Percentiles rank a stretch among this genome's conserved stretches.
Conservation (phyloP, 768 basidiomycete genomes). For the Dentipellis sp. region DNA sequence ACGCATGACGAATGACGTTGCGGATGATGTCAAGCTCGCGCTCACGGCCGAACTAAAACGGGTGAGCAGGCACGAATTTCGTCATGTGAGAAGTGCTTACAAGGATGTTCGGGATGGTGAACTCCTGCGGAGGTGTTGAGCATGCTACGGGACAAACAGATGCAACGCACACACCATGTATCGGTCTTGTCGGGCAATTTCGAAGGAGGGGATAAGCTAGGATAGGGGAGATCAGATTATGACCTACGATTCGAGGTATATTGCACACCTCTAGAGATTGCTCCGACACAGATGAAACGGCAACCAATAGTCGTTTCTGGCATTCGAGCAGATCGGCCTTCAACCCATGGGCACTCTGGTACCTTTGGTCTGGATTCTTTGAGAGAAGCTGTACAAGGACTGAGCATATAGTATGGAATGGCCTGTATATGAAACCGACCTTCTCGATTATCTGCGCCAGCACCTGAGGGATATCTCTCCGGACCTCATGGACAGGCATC, state of each 20-base stretch:
- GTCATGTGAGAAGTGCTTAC: constrained; percentile 25
- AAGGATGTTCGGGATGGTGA: constrained; percentile 58
- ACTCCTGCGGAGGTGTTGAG: constrained; percentile 37
- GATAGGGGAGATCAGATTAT: constrained; percentile 5
- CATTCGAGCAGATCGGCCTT: constrained; percentile 61
- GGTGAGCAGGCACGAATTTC: background rate
- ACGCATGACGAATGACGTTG: constrained; percentile 42
- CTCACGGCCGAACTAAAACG: constrained; percentile 53
- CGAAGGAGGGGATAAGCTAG: constrained; percentile 61
- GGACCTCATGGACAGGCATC: constrained; percentile 68
- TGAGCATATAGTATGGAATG: background rate
- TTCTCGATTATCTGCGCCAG: constrained; percentile 64
- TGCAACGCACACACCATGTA: constrained; percentile 39
- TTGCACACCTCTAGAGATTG: constrained; percentile 43
- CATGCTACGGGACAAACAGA: background rate
- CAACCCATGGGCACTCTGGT: constrained; percentile 64
- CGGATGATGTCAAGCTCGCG: constrained; percentile 61
- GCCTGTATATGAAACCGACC: constrained; percentile 21
- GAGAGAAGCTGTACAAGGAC: constrained; percentile 39
- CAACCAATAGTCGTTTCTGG: constrained; percentile 51
- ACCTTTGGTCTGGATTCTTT: constrained; percentile 59
- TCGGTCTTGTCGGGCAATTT: constrained; percentile 55
- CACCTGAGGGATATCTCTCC: constrained; percentile 65
- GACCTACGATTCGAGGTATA: background rate
- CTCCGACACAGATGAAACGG: constrained; percentile 47